phyloP scores from a whole-genome alignment of 352 stramenopile genomes.

The Pythium dissimile region DNA sequence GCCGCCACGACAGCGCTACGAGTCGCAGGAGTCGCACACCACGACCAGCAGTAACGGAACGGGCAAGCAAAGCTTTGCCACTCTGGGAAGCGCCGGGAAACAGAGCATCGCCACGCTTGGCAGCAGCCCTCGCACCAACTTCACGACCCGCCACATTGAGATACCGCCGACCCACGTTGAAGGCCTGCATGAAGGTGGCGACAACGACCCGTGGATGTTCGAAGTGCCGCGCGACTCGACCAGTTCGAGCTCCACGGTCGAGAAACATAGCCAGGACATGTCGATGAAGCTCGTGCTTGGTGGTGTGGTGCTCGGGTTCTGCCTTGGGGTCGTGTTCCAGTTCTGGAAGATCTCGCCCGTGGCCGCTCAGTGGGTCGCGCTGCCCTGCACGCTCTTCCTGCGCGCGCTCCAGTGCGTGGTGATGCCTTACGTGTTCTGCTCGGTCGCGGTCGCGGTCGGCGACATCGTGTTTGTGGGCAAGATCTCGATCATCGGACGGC shows the following conservation, averaged over 20 bases:
- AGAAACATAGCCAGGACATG: constrained; percentile 18
- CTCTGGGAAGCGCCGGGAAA: background rate
- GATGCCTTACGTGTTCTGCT: constrained; percentile 73
- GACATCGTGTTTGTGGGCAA: constrained; percentile 70
- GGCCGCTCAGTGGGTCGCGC: constrained; percentile 41
- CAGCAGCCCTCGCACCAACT: constrained; percentile 2
- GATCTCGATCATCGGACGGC: constrained; percentile 49
- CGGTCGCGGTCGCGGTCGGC: constrained; percentile 58
- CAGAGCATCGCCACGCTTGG: background rate
- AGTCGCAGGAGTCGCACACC: background rate
- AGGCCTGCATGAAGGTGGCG: background rate
- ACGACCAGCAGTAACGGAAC: background rate
- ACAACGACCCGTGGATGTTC: constrained; percentile 1
- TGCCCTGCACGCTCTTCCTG: constrained; percentile 65
- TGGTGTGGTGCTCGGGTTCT: constrained; percentile 41
- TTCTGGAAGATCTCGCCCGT: constrained; percentile 34
- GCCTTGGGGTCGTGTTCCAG: constrained; percentile 41
- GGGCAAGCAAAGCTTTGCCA: background rate
- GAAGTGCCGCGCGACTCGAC: background rate
- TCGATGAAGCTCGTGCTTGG: constrained; percentile 47
- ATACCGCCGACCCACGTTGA: background rate
- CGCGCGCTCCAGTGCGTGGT: constrained; percentile 63
- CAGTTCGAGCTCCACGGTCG: background rate
- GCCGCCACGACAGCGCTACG: background rate
- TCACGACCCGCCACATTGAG: background rate